Conservation (phyloP, 176 grass and related monocot genomes). For the Paspalum vaginatum region DNA sequence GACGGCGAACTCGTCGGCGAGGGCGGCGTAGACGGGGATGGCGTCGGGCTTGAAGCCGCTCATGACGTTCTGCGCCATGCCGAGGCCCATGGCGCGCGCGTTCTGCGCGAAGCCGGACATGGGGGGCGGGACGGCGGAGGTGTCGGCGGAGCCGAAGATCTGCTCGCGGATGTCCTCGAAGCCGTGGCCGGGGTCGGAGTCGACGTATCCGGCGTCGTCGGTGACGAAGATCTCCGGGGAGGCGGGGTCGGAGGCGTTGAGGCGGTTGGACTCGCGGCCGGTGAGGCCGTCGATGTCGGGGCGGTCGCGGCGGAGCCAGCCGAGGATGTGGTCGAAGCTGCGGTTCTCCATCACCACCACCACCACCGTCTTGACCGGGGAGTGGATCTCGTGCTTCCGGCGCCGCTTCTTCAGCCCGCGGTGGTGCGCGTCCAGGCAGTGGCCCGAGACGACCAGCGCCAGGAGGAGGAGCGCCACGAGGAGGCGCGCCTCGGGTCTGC, state of each 20-base stretch:
- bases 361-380: constrained; percentile 89
- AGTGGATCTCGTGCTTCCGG: constrained; percentile 86
- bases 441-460: constrained; percentile 54
- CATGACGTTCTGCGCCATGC: constrained; percentile 93
- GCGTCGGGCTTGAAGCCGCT: constrained; percentile 66
- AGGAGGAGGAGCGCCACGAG: constrained; percentile 32
- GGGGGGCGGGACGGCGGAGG: constrained; percentile 63
- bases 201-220: constrained; percentile 78
- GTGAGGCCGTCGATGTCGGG: constrained; percentile 91
- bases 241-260: constrained; percentile 78
- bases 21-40: constrained; percentile 66
- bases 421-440: constrained; percentile 58
- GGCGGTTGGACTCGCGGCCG: constrained; percentile 77
- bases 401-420: constrained; percentile 46
- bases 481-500: constrained; percentile 24
- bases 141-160: constrained; percentile 86
- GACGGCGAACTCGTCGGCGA: constrained; percentile 74
- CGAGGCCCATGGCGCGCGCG: constrained; percentile 74
- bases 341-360: constrained; percentile 97
- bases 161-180: constrained; percentile 99
- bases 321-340: constrained; percentile 96
- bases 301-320: constrained; percentile 64
- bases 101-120: constrained; percentile 93
- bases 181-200: constrained; percentile 90
- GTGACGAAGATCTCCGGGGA: constrained; percentile 83